Base-by-base conservation (phyloP, 106 monocot genomes). In the Allium sativum region DNA sequence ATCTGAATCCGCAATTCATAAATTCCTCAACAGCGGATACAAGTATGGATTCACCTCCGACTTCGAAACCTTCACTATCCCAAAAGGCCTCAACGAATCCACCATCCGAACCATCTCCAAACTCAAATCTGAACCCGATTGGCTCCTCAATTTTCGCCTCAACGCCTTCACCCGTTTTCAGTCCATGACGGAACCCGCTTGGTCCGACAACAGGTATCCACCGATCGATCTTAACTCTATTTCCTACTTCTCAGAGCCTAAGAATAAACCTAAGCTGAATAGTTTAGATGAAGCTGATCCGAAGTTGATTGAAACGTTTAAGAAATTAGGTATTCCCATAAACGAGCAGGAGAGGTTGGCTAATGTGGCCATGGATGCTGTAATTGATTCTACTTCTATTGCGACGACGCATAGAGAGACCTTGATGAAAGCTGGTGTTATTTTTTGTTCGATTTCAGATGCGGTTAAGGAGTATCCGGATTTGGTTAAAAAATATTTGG, bases 401-500 rank as follows among this genome's bases (percentile, higher is more conserved):
- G 95, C 95, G 44, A 96, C 95, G 15, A 90, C 90, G 0, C 90
- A 90, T 44, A 68, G 87, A 0, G 79, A 79, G 9, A 81, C 82
- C 21, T 82, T 96, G 8, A 55, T 77, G 10, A 74, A 79, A 62
- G 84, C 79, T 41, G 90, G 95, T 3, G 87, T 96, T 50, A 87
- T 96, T 59, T 96, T 96, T 59, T 96, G 95, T 65, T 96, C 95
- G 18, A 90, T 96, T 14, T 87, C 84, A 7, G 95, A 96, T 1
- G 95, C 90, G 9, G 66, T 96, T 43, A 73, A 67, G 41, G 90
- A 96, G 59, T 85, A 90, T 67, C 90, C 95, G 1, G 84, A 96
- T 5, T 70, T 90, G 10, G 90, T 96, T 20, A 65, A 71, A 61
- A 66, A 59, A 52, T 96, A 90, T 55, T 71, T 96, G 13, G 95